Percentiles rank a stretch among this genome's conserved stretches.
phyloP scores from a whole-genome alignment of 2,329 filamentous ascomycete genomes.

The Pseudogymnoascus destructans region DNA sequence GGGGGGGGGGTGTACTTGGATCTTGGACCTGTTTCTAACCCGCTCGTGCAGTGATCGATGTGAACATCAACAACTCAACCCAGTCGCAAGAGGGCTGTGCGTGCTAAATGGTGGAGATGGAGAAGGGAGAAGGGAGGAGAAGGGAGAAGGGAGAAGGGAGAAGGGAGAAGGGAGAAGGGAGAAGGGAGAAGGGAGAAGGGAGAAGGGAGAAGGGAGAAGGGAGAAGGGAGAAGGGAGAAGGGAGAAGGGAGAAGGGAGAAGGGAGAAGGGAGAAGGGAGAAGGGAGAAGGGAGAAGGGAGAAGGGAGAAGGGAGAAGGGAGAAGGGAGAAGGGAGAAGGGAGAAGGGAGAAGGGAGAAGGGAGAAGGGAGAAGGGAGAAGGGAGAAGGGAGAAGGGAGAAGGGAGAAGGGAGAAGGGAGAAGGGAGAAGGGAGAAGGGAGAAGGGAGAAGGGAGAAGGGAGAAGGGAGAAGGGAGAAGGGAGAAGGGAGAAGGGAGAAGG shows the following conservation, averaged over 20 bases:
- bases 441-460: not conserved
- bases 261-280: not conserved
- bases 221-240: not conserved
- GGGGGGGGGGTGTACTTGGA: not conserved
- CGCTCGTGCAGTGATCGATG: constrained; percentile 65
- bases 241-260: not conserved
- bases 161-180: not conserved
- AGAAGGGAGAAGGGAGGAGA: not conserved
- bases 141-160: not conserved
- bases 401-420: not conserved
- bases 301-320: not conserved
- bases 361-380: not conserved
- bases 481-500: not conserved
- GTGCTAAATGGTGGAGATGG: constrained; percentile 34
- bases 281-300: not conserved
- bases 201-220: not conserved
- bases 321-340: not conserved
- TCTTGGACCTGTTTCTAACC: not conserved
- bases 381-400: not conserved
- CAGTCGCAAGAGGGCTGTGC: constrained; percentile 61
- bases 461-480: not conserved
- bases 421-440: not conserved
- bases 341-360: not conserved
- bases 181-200: not conserved
- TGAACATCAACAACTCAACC: constrained; percentile 65